Percentiles rank a stretch among this genome's conserved stretches.
Evolutionary conservation across 805 yeast species (phyloP).

Genomic region (Myxozyma sirexii): DNA sequence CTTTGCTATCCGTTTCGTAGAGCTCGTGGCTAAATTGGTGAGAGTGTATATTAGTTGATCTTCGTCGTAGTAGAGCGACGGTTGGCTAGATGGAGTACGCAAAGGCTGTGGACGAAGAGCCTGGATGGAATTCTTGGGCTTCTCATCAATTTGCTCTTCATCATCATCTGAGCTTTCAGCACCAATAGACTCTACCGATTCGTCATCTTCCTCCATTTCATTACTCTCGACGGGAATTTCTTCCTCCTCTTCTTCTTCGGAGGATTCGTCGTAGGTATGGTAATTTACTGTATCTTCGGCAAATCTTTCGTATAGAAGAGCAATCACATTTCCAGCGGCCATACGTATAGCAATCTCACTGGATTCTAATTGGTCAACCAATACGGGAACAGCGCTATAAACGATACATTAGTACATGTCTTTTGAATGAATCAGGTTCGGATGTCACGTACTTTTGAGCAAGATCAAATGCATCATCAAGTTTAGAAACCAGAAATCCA

Average conservation of each 20-base stretch:
- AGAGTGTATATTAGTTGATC: slow-evolving; percentile 25
- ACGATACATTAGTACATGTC: neutral
- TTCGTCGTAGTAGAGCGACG: slow-evolving; percentile 28
- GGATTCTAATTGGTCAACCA: slow-evolving; percentile 36
- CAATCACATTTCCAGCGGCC: slow-evolving; percentile 37
- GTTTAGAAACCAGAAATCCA: slow-evolving; percentile 28
- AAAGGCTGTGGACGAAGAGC: slow-evolving; percentile 12
- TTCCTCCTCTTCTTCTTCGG: slow-evolving; percentile 13
- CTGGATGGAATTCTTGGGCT: neutral
- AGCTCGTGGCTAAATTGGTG: slow-evolving; percentile 33
- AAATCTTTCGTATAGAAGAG: slow-evolving; percentile 32
- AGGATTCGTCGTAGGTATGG: slow-evolving; percentile 16
- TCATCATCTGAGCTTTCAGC: slow-evolving; percentile 10
- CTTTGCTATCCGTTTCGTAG: slow-evolving; percentile 35
- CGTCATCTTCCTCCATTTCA: slow-evolving; percentile 18
- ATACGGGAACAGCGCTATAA: slow-evolving; percentile 24
- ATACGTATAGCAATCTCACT: slow-evolving; percentile 25
- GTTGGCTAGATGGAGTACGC: slow-evolving; percentile 15
- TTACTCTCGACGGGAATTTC: neutral
- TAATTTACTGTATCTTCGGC: slow-evolving; percentile 25
- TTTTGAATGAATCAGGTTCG: too few relatives aligned
- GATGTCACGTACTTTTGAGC: slow-evolving; percentile 24
- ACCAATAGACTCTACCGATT: slow-evolving; percentile 11
- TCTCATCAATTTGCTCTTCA: slow-evolving; percentile 7
- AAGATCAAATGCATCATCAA: slow-evolving; percentile 22